Percentiles rank a stretch among this genome's conserved stretches.
These are phyloP conservation scores for Glaciozyma martinii DNA, from an alignment of 768 basidiomycete species.

Conservation along the genomic window DNA sequence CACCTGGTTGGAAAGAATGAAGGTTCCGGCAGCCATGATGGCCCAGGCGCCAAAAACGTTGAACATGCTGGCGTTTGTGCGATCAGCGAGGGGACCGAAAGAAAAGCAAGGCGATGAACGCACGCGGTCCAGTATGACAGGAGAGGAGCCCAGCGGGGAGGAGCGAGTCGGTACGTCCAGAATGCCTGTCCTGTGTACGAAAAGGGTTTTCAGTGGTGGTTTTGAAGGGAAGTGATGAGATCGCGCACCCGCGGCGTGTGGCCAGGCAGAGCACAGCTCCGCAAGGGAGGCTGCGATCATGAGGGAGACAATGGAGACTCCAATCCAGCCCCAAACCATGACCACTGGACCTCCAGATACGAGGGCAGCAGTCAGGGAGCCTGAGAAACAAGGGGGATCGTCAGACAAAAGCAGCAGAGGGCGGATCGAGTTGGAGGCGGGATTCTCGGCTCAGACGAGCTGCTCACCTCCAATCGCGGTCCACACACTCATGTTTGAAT, in stretches of 20 bases:
- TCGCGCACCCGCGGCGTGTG: constrained; percentile 10
- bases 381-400: too few species aligned
- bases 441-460: too few species aligned
- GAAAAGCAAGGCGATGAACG: background rate
- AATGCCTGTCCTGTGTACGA: constrained; percentile 13
- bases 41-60: background rate
- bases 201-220: background rate
- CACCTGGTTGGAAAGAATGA: background rate
- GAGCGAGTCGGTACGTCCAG: constrained; percentile 14
- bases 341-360: background rate
- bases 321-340: background rate
- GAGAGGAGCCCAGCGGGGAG: background rate
- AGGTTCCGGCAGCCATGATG: background rate
- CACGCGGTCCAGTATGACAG: constrained; percentile 9
- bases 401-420: too few species aligned
- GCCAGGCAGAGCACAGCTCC: constrained; percentile 22
- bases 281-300: constrained; percentile 4
- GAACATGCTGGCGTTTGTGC: background rate
- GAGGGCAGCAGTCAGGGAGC: background rate
- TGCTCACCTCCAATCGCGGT: background rate
- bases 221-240: background rate
- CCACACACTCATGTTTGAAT: background rate
- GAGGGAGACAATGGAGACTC: constrained; percentile 2
- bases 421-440: too few species aligned
- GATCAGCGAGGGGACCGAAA: background rate